phyloP scores from a whole-genome alignment of 768 basidiomycete species.

The Tylopilus sp. region DNA sequence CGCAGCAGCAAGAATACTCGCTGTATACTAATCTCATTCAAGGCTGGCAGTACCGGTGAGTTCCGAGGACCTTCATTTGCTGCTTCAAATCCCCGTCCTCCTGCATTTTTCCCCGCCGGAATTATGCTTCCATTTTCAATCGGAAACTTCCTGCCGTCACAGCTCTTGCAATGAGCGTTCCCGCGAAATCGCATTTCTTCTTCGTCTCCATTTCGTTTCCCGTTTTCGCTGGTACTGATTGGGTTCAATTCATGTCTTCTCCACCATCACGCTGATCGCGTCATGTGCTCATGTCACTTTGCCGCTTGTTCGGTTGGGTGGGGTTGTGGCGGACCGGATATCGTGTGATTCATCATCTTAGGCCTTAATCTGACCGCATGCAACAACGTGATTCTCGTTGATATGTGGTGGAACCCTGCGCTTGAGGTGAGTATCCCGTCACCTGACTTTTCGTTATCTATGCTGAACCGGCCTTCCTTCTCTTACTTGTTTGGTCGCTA shows the following conservation, averaged over 20 bases:
- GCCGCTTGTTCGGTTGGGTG: slow-evolving; percentile 1
- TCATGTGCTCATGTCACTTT: not conserved
- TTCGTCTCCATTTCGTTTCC: not conserved
- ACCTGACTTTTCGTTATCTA: not conserved
- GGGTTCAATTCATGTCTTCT: not conserved
- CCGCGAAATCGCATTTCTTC: not conserved
- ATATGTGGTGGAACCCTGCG: slow-evolving; percentile 95
- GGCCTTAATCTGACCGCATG: slow-evolving; percentile 91
- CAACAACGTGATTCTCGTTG: slow-evolving; percentile 91
- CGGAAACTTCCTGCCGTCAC: not conserved
- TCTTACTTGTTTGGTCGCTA: not conserved
- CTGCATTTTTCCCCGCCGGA: not conserved
- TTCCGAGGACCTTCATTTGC: slow-evolving; percentile 1
- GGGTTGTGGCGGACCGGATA: not conserved
- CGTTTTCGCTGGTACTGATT: slow-evolving; percentile 9
- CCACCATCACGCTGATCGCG: not conserved
- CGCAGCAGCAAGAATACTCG: slow-evolving; percentile 51
- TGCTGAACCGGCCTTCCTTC: slow-evolving; percentile 7
- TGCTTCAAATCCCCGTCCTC: not conserved
- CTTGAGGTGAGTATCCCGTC: slow-evolving; percentile 53
- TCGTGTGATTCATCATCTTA: slow-evolving; percentile 22
- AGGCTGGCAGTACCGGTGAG: slow-evolving; percentile 89
- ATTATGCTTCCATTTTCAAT: not conserved
- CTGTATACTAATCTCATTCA: slow-evolving; percentile 94
- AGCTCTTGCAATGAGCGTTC: not conserved